Percentiles rank a stretch among this genome's conserved stretches.
Conservation (phyloP, 2,329 filamentous ascomycete genomes). For the Penicillium freii region DNA sequence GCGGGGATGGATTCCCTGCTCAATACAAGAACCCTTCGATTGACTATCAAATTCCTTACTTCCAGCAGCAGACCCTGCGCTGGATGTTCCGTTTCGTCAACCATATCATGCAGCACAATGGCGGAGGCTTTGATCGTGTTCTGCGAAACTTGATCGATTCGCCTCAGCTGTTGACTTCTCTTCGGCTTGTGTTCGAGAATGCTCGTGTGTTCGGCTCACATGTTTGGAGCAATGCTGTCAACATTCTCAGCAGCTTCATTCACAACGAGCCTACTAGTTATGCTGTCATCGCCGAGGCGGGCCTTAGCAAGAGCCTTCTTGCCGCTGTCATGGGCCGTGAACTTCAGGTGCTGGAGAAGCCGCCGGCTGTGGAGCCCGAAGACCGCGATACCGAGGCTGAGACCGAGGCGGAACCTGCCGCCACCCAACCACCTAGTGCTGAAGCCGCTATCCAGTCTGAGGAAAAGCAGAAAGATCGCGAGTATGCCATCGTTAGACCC, state of each 20-base stretch:
- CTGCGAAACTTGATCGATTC: slow-evolving; percentile 94
- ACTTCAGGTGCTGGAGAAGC: slow-evolving; percentile 37
- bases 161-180: slow-evolving; percentile 72
- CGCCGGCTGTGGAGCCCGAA: slow-evolving; percentile 25
- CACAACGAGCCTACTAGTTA: slow-evolving; percentile 99
- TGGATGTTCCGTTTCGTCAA: slow-evolving; percentile 95
- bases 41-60: slow-evolving; percentile 91
- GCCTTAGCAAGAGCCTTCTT: slow-evolving; percentile 80
- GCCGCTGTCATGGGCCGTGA: slow-evolving; percentile 66
- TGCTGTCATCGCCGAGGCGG: slow-evolving; percentile 89
- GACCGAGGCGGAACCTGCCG: slow-evolving; percentile 33
- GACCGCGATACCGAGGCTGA: slow-evolving; percentile 29
- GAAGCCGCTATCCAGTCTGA: slow-evolving; percentile 24
- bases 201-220: slow-evolving; percentile 80
- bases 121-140: slow-evolving; percentile 83
- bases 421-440: slow-evolving; percentile 42
- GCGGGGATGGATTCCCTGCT: slow-evolving; percentile 68
- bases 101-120: slow-evolving; percentile 82
- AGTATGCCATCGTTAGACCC: slow-evolving; percentile 33
- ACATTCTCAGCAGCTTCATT: slow-evolving; percentile 91
- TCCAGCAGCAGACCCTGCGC: slow-evolving; percentile 88
- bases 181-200: slow-evolving; percentile 79
- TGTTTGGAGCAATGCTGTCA: slow-evolving; percentile 93
- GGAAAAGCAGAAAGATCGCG: slow-evolving; percentile 24
- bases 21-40: slow-evolving; percentile 76